Conservation (phyloP, 345 rosid species). For the Erodium maritimum region DNA sequence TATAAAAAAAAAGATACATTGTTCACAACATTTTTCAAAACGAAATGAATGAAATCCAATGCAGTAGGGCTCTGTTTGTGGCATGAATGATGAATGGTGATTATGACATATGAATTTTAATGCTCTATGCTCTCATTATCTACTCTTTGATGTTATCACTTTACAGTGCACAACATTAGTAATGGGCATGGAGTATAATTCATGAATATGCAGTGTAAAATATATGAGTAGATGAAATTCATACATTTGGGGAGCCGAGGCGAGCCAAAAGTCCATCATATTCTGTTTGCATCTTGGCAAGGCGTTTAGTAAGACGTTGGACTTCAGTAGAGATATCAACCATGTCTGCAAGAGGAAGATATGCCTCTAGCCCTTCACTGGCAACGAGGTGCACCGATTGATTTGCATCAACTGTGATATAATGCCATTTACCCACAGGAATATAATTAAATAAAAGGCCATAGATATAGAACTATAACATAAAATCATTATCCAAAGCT, state of each 20-base stretch:
- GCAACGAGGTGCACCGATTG: slow-evolving; percentile 87
- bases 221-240: slow-evolving; percentile 6
- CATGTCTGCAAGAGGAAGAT: slow-evolving; percentile 90
- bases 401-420: slow-evolving; percentile 54
- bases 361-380: slow-evolving; percentile 92
- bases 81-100: too few species aligned
- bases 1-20: too few species aligned
- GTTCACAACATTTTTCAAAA: too few species aligned
- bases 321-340: slow-evolving; percentile 86
- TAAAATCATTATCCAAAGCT: not conserved
- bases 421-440: slow-evolving; percentile 6
- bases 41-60: too few species aligned
- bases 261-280: slow-evolving; percentile 65
- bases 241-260: slow-evolving; percentile 67
- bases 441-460: not conserved
- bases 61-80: too few species aligned
- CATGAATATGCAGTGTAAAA: not conserved
- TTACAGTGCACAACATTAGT: too few species aligned
- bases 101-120: too few species aligned
- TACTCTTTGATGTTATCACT: too few species aligned
- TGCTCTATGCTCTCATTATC: too few species aligned
- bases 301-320: slow-evolving; percentile 79
- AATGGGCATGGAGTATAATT: not conserved
- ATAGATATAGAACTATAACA: too few species aligned
- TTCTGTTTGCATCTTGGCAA: slow-evolving; percentile 77